Conservation (phyloP, 805 yeast species). For the Starmerella bombi region DNA sequence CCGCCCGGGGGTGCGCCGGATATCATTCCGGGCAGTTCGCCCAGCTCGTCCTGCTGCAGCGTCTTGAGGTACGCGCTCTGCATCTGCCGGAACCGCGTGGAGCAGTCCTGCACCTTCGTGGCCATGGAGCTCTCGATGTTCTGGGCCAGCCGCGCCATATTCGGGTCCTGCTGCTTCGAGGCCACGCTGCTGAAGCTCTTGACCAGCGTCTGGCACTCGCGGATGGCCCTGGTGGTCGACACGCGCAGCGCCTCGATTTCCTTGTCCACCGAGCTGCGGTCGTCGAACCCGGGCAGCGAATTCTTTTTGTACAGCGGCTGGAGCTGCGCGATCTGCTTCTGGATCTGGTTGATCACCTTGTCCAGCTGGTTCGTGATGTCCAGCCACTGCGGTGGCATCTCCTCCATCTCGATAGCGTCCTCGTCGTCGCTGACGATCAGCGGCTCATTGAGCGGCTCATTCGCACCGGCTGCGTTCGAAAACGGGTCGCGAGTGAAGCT, state of each 20-base stretch:
- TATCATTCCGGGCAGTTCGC: conserved; percentile 20
- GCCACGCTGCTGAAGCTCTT: conserved; percentile 45
- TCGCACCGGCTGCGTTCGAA: conserved; percentile 12
- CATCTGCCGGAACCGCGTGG: conserved; percentile 66
- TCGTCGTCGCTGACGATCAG: conserved; percentile 32
- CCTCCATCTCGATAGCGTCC: conserved; percentile 43
- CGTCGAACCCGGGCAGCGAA: conserved; percentile 76
- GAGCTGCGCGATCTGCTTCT: conserved; percentile 43
- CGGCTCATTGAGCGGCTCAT: conserved; percentile 45
- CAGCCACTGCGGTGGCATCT: conserved; percentile 65
- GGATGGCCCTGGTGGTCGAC: conserved; percentile 60
- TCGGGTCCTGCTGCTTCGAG: conserved; percentile 29
- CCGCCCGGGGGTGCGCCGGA: not conserved
- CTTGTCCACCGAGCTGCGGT: conserved; percentile 59
- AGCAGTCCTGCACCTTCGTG: conserved; percentile 61
- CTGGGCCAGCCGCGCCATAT: conserved; percentile 52
- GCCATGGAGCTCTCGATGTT: conserved; percentile 82
- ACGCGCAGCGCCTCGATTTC: conserved; percentile 69
- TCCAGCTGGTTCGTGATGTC: conserved; percentile 65
- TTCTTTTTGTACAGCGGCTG: conserved; percentile 65
- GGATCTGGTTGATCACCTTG: conserved; percentile 41
- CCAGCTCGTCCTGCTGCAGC: conserved; percentile 33
- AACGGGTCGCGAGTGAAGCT: conserved; percentile 61
- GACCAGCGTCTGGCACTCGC: conserved; percentile 61
- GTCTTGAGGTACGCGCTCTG: conserved; percentile 83